These are phyloP conservation scores for Penicillium brasilianum DNA, from an alignment of 2,329 filamentous ascomycete genomes.

Conservation along the genomic window DNA sequence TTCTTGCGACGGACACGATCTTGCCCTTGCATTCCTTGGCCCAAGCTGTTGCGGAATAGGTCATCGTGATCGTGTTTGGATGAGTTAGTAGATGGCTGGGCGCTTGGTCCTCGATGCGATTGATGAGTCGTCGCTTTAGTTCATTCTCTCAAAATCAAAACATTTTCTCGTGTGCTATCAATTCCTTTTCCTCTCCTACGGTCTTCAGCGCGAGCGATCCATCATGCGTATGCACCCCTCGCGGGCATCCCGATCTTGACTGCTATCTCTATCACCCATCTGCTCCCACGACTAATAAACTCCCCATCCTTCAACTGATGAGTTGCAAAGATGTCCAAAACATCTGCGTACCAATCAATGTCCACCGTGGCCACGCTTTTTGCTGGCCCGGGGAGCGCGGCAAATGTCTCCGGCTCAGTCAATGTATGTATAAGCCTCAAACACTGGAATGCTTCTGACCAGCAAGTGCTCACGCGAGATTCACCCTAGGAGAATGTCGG, in stretches of 20 bases:
- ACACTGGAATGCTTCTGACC: slow-evolving; percentile 7
- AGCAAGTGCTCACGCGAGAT: slow-evolving; percentile 2
- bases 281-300: neutral
- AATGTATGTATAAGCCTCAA: slow-evolving; percentile 39
- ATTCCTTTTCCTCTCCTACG: neutral
- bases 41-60: slow-evolving; percentile 18
- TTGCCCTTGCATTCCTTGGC: slow-evolving; percentile 27
- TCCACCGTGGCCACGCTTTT: slow-evolving; percentile 44
- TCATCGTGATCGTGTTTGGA: slow-evolving; percentile 7
- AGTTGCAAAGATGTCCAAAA: slow-evolving; percentile 22
- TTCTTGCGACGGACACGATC: slow-evolving; percentile 29
- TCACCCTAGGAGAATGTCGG: slow-evolving; percentile 36
- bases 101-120: slow-evolving; percentile 11
- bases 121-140: slow-evolving; percentile 8
- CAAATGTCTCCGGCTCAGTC: slow-evolving; percentile 39
- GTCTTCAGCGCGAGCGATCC: neutral
- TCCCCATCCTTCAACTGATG: slow-evolving; percentile 14
- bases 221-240: slow-evolving; percentile 14
- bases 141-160: slow-evolving; percentile 12
- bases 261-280: slow-evolving; percentile 4
- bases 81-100: neutral
- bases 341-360: slow-evolving; percentile 31
- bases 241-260: slow-evolving; percentile 10
- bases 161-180: neutral
- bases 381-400: slow-evolving; percentile 39